Conservation (phyloP, 768 basidiomycete species). For the Trametes villosa region DNA sequence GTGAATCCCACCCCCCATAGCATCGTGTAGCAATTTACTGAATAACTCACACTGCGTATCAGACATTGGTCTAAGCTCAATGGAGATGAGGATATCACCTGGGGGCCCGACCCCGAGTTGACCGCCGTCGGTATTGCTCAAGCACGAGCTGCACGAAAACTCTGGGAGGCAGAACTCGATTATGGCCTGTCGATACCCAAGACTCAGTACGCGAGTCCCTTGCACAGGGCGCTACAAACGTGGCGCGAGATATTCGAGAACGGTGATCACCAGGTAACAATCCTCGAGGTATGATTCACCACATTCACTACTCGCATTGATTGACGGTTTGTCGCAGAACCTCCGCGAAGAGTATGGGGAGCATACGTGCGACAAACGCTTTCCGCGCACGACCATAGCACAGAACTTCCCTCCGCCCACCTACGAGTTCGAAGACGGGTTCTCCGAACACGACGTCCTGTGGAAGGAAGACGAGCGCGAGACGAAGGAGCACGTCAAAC, state of each 20-base stretch:
- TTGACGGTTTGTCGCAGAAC: constrained; percentile 44
- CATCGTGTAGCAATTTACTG: background rate
- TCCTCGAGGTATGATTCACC: constrained; percentile 55
- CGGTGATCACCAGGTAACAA: constrained; percentile 35
- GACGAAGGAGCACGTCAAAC: constrained; percentile 46
- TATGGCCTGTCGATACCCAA: constrained; percentile 53
- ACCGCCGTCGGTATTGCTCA: constrained; percentile 62
- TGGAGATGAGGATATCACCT: constrained; percentile 65
- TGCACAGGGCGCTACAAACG: constrained; percentile 65
- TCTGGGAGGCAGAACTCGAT: constrained; percentile 49
- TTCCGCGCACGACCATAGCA: constrained; percentile 51
- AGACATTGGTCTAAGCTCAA: constrained; percentile 68
- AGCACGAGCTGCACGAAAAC: constrained; percentile 47
- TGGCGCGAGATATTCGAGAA: constrained; percentile 53
- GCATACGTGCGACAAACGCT: constrained; percentile 74
- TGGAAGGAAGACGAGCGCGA: constrained; percentile 65
- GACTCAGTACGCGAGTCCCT: constrained; percentile 63
- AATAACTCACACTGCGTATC: background rate
- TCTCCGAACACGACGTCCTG: constrained; percentile 64
- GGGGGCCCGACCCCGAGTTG: constrained; percentile 78
- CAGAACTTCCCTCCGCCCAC: constrained; percentile 47
- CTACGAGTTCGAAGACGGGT: constrained; percentile 58
- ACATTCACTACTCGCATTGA: background rate
- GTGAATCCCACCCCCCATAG: background rate
- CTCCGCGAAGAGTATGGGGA: constrained; percentile 68